Evolutionary conservation across 2,329 filamentous ascomycete species (phyloP), one percentile per base, ranked within the genome.

Genomic region (Amphichorda felina): DNA sequence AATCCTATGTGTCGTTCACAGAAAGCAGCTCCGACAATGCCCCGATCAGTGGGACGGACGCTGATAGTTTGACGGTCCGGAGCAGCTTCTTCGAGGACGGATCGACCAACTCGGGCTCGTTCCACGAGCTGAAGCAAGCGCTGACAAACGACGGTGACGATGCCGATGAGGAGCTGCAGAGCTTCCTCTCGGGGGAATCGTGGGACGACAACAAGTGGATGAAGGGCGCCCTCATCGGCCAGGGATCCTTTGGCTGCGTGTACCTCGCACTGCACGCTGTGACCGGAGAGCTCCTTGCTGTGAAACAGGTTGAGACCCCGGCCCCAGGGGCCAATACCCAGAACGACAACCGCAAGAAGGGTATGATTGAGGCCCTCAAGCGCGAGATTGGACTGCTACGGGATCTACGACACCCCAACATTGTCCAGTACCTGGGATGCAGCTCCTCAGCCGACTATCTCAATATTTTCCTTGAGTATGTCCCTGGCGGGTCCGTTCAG

Each of bases 381-480:
- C 85, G 89, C 47, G 91, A 98, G 61, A 98, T 98, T 55, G 83
- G 82, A 42, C 75, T 98, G 35, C 71, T 98, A 28, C 84, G 91
- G 43, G 91, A 95, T 46, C 76, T 98, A 34, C 87, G 93, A 51
- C 91, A 98, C 52, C 77, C 85, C 38, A 96, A 98, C 56, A 96
- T 98, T 53, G 91, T 98, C 56, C 91, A 95, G 55, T 98, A 98
- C 54, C 77, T 98, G 7, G 91, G 91, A 40, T 95, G 88, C 47
- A 89, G 88, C 50, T 89, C 86, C 8, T 91, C 94, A 42, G 77
- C 85, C 14, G 81, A 88, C 37, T 81, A 89, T 55, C 77, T 98
- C 50, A 98, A 98, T 64, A 98, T 98, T 82, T 98, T 98, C 77
- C 78, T 98, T 53, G 91, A 98, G 60, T 98, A 98, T 56, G 91